Evolutionary conservation across 225 moss, liverwort and hornwort species (phyloP), one percentile per base, ranked within the genome.

Genomic region (Lunularia cruciata): DNA sequence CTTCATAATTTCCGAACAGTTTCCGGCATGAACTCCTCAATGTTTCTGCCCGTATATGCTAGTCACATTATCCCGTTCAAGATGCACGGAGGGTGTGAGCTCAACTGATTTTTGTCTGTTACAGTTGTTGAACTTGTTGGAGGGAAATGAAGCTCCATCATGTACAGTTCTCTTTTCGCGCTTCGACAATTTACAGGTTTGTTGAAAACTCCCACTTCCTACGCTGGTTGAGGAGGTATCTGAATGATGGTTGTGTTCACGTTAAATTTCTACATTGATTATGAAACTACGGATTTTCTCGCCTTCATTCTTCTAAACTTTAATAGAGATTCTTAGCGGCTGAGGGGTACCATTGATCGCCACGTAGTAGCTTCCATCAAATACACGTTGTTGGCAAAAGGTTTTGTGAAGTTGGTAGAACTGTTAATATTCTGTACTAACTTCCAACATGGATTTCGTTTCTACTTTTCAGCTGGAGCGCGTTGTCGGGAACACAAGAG

Each of bases 121-220:
- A 14, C 87, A 93, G 93, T 71, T 98, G 20, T 78, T 86, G 28
- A 93, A 93, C 81, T 78, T 83, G 57, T 36, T 86, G 74, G 89
- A 89, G 63, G 91, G 93, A 32, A 81, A 83, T 14, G 85, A 78
- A 35, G 76, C 65, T 76, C 88, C 84, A 34, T 86, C 91, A 8
- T 93, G 86, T 73, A 91, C 86, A 35, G 74, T 93, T 0, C 70
- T 93, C 19, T 88, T 93, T 64, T 89, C 88, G 20, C 89, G 84
- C 32, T 88, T 84, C 47, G 98, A 98, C 56, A 88, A 80, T 72
- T 63, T 91, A 19, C 92, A 98, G 86, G 90, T 92, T 69, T 56
- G 45, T 79, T 2, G 10, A 9, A 37, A 20, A 37, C 56, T 47
- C 43, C 2, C n/a, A 4, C 18, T 53, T 35, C 32, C 10, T 33